These are phyloP conservation scores for Ammopiptanthus mongolicus DNA, from an alignment of 306 rosid genomes.

Conservation along the genomic window DNA sequence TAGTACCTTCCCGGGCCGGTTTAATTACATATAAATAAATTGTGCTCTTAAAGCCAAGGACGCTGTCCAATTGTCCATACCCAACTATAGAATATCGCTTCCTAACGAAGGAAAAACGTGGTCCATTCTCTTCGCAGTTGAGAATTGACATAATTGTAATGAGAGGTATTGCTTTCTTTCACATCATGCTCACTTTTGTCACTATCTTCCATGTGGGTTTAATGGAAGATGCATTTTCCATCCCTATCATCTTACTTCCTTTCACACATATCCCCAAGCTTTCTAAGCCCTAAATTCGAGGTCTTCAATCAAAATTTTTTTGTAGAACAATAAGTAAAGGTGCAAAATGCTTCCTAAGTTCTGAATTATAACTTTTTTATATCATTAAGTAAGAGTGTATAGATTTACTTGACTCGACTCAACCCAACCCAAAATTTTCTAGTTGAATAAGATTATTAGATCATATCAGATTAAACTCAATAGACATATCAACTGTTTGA, in stretches of 20 bases:
- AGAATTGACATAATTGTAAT: constrained; percentile 15
- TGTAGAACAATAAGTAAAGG: too few relatives aligned
- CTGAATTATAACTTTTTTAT: too few relatives aligned
- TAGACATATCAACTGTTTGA: too few relatives aligned
- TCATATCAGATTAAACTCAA: too few relatives aligned
- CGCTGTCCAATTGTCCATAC: background rate
- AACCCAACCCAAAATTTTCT: too few relatives aligned
- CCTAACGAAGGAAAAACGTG: constrained; percentile 31
- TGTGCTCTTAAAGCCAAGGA: constrained; percentile 1
- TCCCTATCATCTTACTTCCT: background rate
- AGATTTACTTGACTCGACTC: too few relatives aligned
- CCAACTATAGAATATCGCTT: constrained; percentile 26
- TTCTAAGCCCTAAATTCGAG: background rate
- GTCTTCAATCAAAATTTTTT: too few relatives aligned
- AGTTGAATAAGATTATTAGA: too few relatives aligned
- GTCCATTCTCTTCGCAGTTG: constrained; percentile 13
- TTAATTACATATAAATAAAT: background rate
- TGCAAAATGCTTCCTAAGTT: too few relatives aligned
- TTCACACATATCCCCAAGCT: background rate
- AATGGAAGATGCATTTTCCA: background rate
- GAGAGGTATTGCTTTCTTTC: constrained; percentile 25
- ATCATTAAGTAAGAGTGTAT: too few relatives aligned
- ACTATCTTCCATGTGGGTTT: constrained; percentile 25
- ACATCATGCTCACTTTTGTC: constrained; percentile 23
- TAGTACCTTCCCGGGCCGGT: background rate